Evolutionary conservation across 176 grass and related monocot genomes (phyloP).

Genomic region (Poa annua): DNA sequence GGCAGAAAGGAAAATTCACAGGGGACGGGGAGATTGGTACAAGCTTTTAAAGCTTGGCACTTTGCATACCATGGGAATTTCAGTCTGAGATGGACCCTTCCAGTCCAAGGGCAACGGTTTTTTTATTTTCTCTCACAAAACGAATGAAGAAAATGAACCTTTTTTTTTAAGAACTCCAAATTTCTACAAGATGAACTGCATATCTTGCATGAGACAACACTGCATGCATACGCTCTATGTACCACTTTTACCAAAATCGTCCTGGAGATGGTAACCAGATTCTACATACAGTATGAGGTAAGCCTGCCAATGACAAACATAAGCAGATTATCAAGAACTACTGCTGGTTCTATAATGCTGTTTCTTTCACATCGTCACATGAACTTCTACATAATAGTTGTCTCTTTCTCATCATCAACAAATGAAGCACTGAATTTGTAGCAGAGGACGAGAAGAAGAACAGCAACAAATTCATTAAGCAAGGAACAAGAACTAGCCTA

Average conservation of each 20-base stretch:
- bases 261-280: conserved; percentile 9
- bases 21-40: conserved; percentile 38
- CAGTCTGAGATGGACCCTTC: conserved; percentile 26
- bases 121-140: background rate
- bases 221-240: conserved; percentile 30
- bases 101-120: conserved; percentile 22
- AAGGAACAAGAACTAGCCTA: conserved; percentile 37
- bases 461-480: conserved; percentile 21
- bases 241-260: conserved; percentile 10
- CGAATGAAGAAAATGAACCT: background rate
- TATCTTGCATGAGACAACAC: conserved; percentile 10
- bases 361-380: conserved; percentile 24
- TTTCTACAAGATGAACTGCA: conserved; percentile 36
- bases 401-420: conserved; percentile 14
- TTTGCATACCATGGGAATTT: conserved; percentile 49
- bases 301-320: background rate
- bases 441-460: conserved; percentile 4
- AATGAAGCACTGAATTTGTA: conserved; percentile 17
- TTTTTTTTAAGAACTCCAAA: conserved; percentile 15
- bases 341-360: background rate
- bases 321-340: conserved; percentile 26
- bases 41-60: conserved; percentile 53
- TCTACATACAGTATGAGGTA: background rate
- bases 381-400: conserved; percentile 22
- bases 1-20: conserved; percentile 41